Evolutionary conservation across 805 yeast species (phyloP).

Genomic region (Saccharomycopsis sp.): DNA sequence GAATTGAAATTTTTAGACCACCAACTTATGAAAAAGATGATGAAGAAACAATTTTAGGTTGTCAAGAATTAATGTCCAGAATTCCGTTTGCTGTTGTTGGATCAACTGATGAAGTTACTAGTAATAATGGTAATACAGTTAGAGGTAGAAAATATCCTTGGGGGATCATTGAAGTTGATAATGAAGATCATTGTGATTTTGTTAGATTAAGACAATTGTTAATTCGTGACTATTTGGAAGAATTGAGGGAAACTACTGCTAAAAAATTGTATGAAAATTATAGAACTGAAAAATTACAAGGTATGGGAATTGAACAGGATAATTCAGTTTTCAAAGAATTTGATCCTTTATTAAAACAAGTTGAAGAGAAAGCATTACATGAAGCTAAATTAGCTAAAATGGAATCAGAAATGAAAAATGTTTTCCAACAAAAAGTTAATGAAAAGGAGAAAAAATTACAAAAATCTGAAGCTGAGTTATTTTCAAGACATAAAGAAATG

Average conservation of each 20-base stretch:
- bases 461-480: slow-evolving; percentile 93
- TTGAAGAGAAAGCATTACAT: slow-evolving; percentile 87
- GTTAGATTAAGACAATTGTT: slow-evolving; percentile 81
- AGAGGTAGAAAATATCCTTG: slow-evolving; percentile 95
- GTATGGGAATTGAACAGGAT: slow-evolving; percentile 89
- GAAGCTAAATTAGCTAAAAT: slow-evolving; percentile 89
- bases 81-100: slow-evolving; percentile 95
- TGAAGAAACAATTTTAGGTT: slow-evolving; percentile 66
- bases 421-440: slow-evolving; percentile 91
- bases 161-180: slow-evolving; percentile 95
- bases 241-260: slow-evolving; percentile 79
- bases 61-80: slow-evolving; percentile 57
- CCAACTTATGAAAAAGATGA: slow-evolving; percentile 75
- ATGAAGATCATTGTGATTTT: slow-evolving; percentile 90
- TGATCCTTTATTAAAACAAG: slow-evolving; percentile 87
- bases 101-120: slow-evolving; percentile 64
- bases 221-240: slow-evolving; percentile 88
- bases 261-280: slow-evolving; percentile 77
- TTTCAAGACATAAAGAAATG: slow-evolving; percentile 94
- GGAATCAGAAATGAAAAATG: slow-evolving; percentile 94
- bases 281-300: slow-evolving; percentile 72
- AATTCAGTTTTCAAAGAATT: slow-evolving; percentile 88
- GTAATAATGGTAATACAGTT: slow-evolving; percentile 60
- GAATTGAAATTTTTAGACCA: slow-evolving; percentile 72
- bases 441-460: slow-evolving; percentile 97